Base-by-base conservation (phyloP, 1,284 basidiomycete species). In the Ustilago loliicola region DNA sequence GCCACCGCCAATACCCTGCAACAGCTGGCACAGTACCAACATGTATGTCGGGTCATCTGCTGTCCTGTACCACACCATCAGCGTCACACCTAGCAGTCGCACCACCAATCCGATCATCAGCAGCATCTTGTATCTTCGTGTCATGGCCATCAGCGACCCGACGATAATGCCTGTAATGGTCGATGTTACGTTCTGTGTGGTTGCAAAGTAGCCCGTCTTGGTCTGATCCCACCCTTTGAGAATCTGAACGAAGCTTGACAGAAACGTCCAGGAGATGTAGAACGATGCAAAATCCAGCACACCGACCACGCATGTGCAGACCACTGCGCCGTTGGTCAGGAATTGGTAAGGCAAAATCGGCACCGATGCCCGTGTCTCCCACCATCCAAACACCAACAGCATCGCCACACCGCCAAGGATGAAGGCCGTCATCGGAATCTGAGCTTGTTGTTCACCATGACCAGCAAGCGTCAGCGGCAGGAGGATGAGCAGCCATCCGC, bases 1-100 rank as follows among this genome's bases (percentile, higher is more conserved):
- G 25, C 93, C 94, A 29, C 93, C 93, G 15, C 93, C 93, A 17
- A 92, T 87, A 60, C 93, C 93, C 87, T 93, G 92, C 40, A 94
- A 88, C 57, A 94, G 87, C 84, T 94, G 88, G 54, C 85, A 86
- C 36, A 86, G 72, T 42, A 88, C 86, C 59, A 88, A 80, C 66
- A 86, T 84, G 21, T 84, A 86, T 9, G 89, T 86, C 25, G 81
- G 63, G 89, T 90, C 56, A 90, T 91, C 54, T 91, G 90, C 27
- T 91, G 92, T 86, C 90, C 91, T 77, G 93, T 90, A 86, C 21
- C 76, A 75, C 53, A 83, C 70, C 85, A 86, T 83, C 52, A 84
- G 58, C 32, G 67, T 69, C 25, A 91, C 91, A 25, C 93, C 93
- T 34, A 90, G 79, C 25, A 94, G 87, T 68, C 93, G 91, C 71